Conservation (phyloP, 176 grass and related monocot genomes). For the Lolium rigidum region DNA sequence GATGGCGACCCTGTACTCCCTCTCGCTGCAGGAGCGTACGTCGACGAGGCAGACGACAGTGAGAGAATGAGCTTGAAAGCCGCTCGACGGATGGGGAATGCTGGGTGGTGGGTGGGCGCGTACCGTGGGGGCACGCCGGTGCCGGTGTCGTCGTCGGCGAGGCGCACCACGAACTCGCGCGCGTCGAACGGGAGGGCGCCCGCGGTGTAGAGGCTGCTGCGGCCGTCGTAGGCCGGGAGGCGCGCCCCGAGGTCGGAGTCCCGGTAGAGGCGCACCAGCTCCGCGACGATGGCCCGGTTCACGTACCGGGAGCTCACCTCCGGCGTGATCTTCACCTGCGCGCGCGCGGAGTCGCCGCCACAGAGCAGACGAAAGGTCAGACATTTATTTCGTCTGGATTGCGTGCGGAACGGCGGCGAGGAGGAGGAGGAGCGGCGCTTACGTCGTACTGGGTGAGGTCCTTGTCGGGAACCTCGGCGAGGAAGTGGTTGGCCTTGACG, state of each 20-base stretch:
- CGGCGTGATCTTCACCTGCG: constrained; percentile 84
- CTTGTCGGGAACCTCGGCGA: constrained; percentile 82
- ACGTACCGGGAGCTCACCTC: constrained; percentile 81
- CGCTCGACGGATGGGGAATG: not conserved
- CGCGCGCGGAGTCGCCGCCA: not conserved
- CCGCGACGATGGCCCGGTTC: constrained; percentile 80
- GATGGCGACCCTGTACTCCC: constrained; percentile 86
- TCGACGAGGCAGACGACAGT: not conserved
- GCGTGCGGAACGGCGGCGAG: not conserved
- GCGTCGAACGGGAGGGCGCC: constrained; percentile 75
- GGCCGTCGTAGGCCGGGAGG: constrained; percentile 92
- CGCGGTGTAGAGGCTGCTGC: constrained; percentile 94
- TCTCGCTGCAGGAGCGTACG: constrained; percentile 61
- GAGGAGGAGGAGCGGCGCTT: not conserved
- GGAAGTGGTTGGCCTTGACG: constrained; percentile 97
- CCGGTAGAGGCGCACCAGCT: constrained; percentile 86
- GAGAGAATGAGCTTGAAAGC: not conserved
- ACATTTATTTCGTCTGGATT: constrained; percentile 28
- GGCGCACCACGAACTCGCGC: constrained; percentile 84
- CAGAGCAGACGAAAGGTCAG: constrained; percentile 11
- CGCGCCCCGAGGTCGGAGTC: constrained; percentile 72
- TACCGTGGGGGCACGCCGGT: constrained; percentile 71
- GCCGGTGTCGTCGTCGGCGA: constrained; percentile 71
- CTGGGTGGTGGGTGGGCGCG: not conserved
- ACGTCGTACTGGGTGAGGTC: constrained; percentile 97